A percentile compares a stretch with the other conserved stretches of the same genome.
Conservation (phyloP, 768 basidiomycete genomes). For the Multifurca ochricompacta region DNA sequence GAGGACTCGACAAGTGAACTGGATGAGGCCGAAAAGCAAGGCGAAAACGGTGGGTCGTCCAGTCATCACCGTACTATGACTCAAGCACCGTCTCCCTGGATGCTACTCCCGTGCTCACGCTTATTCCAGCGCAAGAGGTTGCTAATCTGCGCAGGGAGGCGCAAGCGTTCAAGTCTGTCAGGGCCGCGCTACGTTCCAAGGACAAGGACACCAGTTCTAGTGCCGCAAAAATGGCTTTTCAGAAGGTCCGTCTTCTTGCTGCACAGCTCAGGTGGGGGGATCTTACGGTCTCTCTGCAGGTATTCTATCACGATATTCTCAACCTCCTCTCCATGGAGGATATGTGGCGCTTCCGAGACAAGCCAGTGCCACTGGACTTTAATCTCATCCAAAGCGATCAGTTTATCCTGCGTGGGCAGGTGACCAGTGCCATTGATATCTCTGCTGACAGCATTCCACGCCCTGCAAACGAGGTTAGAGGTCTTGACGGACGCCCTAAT, state of each 20-base stretch:
- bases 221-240: slow-evolving; percentile 67
- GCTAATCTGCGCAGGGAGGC: slow-evolving; percentile 85
- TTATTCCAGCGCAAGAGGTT: slow-evolving; percentile 72
- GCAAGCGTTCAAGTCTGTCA: slow-evolving; percentile 76
- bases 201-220: slow-evolving; percentile 28
- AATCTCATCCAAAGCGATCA: slow-evolving; percentile 61
- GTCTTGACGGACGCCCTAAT: slow-evolving; percentile 11
- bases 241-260: slow-evolving; percentile 52
- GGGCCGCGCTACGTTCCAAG: slow-evolving; percentile 50
- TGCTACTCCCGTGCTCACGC: background rate
- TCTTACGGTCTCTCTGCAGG: slow-evolving; percentile 37
- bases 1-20: slow-evolving; percentile 75
- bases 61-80: background rate
- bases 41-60: slow-evolving; percentile 71
- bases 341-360: slow-evolving; percentile 92
- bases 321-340: slow-evolving; percentile 90
- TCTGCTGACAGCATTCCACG: slow-evolving; percentile 25
- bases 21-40: slow-evolving; percentile 85
- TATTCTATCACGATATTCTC: slow-evolving; percentile 80
- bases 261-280: too few species aligned
- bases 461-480: slow-evolving; percentile 17
- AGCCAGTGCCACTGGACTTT: slow-evolving; percentile 78
- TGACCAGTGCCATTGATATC: slow-evolving; percentile 1
- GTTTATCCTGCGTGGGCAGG: slow-evolving; percentile 38
- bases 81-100: background rate